These are phyloP conservation scores for Balakata baccata DNA, from an alignment of 345 rosid species.

Conservation along the genomic window DNA sequence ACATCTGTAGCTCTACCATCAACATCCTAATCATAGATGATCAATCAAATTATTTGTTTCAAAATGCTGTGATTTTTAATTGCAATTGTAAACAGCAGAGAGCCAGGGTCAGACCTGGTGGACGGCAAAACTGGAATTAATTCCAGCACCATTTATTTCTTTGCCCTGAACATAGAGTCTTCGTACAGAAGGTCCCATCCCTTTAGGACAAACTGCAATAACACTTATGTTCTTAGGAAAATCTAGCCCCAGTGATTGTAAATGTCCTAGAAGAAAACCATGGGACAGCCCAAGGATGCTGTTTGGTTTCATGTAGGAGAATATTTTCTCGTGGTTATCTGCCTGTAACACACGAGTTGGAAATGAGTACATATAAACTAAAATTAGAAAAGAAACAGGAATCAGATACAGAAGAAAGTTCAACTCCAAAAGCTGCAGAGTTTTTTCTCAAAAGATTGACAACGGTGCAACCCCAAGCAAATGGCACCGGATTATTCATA, in stretches of 20 bases:
- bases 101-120: constrained; percentile 55
- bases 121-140: constrained; percentile 85
- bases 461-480: background rate
- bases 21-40: constrained; percentile 55
- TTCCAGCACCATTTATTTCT: constrained; percentile 94
- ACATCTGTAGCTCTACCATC: constrained; percentile 89
- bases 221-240: constrained; percentile 85
- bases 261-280: constrained; percentile 86
- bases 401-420: background rate
- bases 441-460: too few species aligned
- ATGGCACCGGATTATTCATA: background rate
- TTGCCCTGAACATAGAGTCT: constrained; percentile 92
- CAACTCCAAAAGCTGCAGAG: too few species aligned
- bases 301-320: constrained; percentile 89
- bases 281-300: constrained; percentile 95
- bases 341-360: constrained; percentile 44
- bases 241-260: constrained; percentile 67
- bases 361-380: background rate
- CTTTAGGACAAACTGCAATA: constrained; percentile 88
- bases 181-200: constrained; percentile 96
- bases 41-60: background rate
- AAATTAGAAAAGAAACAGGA: background rate
- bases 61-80: background rate
- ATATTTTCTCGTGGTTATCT: constrained; percentile 72
- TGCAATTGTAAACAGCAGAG: background rate